These are phyloP conservation scores for Neonectria ditissima DNA, from an alignment of 2,329 filamentous ascomycete species.

Conservation along the genomic window DNA sequence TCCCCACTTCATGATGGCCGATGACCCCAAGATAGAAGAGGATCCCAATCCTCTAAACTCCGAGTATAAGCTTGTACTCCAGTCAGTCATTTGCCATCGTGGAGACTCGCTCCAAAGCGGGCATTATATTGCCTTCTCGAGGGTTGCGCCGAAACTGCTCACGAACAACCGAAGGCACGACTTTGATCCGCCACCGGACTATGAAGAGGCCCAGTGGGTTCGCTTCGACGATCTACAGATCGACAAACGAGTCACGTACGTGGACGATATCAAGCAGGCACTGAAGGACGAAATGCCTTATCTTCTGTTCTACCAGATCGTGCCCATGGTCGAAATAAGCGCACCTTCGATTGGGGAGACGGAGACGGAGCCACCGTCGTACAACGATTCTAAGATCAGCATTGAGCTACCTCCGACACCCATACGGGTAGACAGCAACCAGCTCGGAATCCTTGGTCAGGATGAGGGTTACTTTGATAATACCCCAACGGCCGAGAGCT, in stretches of 20 bases:
- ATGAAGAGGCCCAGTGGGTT: slow-evolving; percentile 84
- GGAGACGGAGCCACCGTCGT: slow-evolving; percentile 68
- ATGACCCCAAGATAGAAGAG: slow-evolving; percentile 74
- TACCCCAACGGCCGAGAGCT: slow-evolving; percentile 36
- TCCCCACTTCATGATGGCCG: slow-evolving; percentile 86
- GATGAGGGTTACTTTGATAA: slow-evolving; percentile 46
- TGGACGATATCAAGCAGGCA: slow-evolving; percentile 82
- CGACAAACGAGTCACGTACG: slow-evolving; percentile 75
- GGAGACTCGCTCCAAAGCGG: slow-evolving; percentile 88
- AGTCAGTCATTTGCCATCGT: slow-evolving; percentile 92
- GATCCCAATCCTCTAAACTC: slow-evolving; percentile 74
- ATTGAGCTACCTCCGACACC: slow-evolving; percentile 50
- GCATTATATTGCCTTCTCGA: slow-evolving; percentile 89
- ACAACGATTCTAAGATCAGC: slow-evolving; percentile 63
- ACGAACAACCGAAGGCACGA: slow-evolving; percentile 69
- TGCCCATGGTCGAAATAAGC: slow-evolving; percentile 81
- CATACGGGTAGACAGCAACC: slow-evolving; percentile 30
- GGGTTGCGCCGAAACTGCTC: slow-evolving; percentile 75
- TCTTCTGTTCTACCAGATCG: slow-evolving; percentile 93
- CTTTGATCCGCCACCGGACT: slow-evolving; percentile 71
- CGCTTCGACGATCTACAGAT: slow-evolving; percentile 88
- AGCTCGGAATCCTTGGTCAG: slow-evolving; percentile 29
- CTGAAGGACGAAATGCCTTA: slow-evolving; percentile 92
- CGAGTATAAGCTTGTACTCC: slow-evolving; percentile 93
- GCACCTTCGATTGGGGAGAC: slow-evolving; percentile 60